Conservation (phyloP, 2,329 filamentous ascomycete genomes). For the Catunica adiposa region DNA sequence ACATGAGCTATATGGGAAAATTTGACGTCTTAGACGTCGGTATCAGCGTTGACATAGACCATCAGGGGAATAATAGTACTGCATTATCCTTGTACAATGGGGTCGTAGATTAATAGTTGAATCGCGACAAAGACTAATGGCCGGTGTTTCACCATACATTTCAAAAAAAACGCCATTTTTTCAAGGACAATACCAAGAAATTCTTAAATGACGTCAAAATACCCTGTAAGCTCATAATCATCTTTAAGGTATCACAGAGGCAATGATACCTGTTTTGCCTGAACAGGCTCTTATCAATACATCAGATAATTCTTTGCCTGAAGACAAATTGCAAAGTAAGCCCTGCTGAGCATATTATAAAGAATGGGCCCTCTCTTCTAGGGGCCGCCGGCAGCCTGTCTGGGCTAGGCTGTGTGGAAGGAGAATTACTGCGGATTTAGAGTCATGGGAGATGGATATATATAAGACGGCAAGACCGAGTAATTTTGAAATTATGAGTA, state of each 20-base stretch:
- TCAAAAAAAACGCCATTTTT: no score
- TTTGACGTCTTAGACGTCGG: no score
- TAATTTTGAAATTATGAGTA: not conserved
- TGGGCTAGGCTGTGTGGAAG: not conserved
- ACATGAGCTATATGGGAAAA: no score
- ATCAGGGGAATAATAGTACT: no score
- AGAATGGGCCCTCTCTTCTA: not conserved
- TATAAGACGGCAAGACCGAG: not conserved
- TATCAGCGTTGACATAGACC: no score
- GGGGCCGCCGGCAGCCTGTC: not conserved
- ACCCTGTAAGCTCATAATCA: not conserved
- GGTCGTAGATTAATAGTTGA: no score
- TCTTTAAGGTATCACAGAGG: not conserved
- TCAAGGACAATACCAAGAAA: not conserved
- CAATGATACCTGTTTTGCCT: not conserved
- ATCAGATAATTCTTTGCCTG: no score
- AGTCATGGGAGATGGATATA: conserved; percentile 5
- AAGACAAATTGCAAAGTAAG: no score
- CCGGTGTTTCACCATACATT: no score
- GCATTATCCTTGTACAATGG: no score
- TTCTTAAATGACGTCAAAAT: conserved; percentile 6
- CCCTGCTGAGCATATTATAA: no score
- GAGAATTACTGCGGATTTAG: conserved; percentile 10
- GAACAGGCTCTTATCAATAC: not conserved
- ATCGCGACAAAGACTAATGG: no score